Evolutionary conservation across 257 asterid species (phyloP), one percentile per base, ranked within the genome.

Genomic region (Phtheirospermum japonicum): DNA sequence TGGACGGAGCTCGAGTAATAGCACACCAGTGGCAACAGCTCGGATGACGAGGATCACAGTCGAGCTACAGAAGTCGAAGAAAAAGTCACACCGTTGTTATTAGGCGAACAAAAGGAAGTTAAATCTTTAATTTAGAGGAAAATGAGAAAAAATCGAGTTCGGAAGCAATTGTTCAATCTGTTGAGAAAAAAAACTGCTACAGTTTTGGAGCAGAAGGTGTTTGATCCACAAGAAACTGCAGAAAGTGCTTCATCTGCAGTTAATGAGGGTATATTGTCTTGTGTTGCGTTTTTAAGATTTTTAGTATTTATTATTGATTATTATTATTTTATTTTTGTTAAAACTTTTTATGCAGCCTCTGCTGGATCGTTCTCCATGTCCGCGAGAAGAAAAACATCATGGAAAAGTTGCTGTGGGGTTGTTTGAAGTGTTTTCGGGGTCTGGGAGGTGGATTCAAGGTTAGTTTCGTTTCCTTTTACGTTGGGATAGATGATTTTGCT

Each of bases 401-500:
- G 82, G 94, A 77, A 73, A 80, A 66, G 76, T 70, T 87, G 90
- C 55, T 87, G 90, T 79, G 96, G 94, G 61, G 73, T 87, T 63
- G n/a, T 73, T 80, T 57, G 95, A 87, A 69, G 33, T 78, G 72
- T 77, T 86, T 61, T 49, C 75, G 2, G 70, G 78, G 51, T 76
- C 85, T 37, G 9, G 65, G 62, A 65, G 76, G 65, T 83, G 76
- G n/a, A 73, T 26, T 40, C 14, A 45, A 69, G 78, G 91, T 75
- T n/a, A 54, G 65, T 39, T 52, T 23, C 4, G 28, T 23, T n/a
- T n/a, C 28, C 3, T 23, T 23, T 23, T 23, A 23, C 28, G 28
- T 23, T 23, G 28, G 28, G 1, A 23, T 23, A 23, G 28, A 23
- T 23, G 28, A 23, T 23, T 23, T 23, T 23, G 28, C 28, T 1